phyloP scores from a whole-genome alignment of 2,329 filamentous ascomycete species.

The Fusarium concolor region DNA sequence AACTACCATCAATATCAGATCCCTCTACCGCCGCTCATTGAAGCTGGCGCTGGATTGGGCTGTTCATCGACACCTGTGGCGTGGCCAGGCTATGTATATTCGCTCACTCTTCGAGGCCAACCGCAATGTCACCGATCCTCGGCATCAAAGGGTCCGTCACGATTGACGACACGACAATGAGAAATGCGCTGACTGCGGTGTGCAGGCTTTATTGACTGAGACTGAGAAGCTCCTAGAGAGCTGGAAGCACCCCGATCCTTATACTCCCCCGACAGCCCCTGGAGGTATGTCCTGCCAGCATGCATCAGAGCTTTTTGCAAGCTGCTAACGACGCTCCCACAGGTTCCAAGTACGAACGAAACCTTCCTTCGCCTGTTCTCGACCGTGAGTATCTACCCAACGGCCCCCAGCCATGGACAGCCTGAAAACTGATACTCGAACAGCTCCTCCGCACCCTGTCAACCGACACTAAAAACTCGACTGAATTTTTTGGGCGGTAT shows the following conservation, averaged over 20 bases:
- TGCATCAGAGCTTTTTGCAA: not conserved
- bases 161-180: not conserved
- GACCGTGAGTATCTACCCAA: slow-evolving; percentile 73
- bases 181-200: slow-evolving; percentile 10
- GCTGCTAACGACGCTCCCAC: slow-evolving; percentile 30
- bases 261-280: slow-evolving; percentile 87
- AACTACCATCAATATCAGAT: slow-evolving; percentile 56
- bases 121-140: slow-evolving; percentile 82
- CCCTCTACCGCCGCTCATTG: slow-evolving; percentile 90
- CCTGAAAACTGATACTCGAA: slow-evolving; percentile 20
- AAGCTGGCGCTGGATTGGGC: slow-evolving; percentile 97
- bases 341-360: slow-evolving; percentile 98
- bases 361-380: slow-evolving; percentile 82
- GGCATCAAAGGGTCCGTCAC: slow-evolving; percentile 80
- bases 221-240: slow-evolving; percentile 88
- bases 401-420: not conserved
- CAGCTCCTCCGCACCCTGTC: slow-evolving; percentile 47
- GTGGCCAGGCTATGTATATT: slow-evolving; percentile 95
- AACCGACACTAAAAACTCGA: slow-evolving; percentile 42
- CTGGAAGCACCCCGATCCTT: slow-evolving; percentile 99
- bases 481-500: slow-evolving; percentile 14
- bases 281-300: slow-evolving; percentile 72
- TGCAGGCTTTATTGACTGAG: slow-evolving; percentile 83
- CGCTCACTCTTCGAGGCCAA: slow-evolving; percentile 96
- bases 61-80: slow-evolving; percentile 92